phyloP scores from a whole-genome alignment of 441 rosid species.

The Arabidopsis hybrid region DNA sequence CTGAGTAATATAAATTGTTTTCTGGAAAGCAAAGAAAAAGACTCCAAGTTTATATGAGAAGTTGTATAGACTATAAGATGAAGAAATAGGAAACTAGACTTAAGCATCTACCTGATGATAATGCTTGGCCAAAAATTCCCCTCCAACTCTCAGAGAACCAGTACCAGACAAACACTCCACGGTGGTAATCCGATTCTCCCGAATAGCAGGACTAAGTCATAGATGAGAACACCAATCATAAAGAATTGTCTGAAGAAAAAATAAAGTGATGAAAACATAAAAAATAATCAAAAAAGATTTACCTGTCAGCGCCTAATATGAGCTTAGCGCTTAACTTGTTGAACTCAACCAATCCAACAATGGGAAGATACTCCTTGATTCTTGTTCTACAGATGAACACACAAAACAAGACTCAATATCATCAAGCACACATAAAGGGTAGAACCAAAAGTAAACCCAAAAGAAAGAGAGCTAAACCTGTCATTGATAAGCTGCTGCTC shows the following conservation, averaged over 20 bases:
- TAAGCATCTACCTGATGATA: constrained; percentile 67
- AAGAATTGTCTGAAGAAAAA: not conserved
- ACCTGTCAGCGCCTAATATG: constrained; percentile 89
- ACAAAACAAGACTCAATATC: constrained; percentile 27
- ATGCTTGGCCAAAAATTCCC: constrained; percentile 91
- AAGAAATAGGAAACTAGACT: not conserved
- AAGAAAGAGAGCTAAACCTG: constrained; percentile 47
- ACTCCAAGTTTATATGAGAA: not conserved
- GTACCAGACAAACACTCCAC: constrained; percentile 99
- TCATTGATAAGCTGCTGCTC: constrained; percentile 90
- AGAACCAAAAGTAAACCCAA: constrained; percentile 5
- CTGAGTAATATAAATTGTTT: constrained; percentile 80
- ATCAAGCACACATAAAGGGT: not conserved
- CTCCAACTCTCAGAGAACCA: constrained; percentile 98
- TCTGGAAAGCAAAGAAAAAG: constrained; percentile 55
- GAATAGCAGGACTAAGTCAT: constrained; percentile 74
- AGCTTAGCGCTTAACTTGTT: constrained; percentile 97
- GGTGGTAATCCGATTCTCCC: constrained; percentile 81
- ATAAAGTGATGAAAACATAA: constrained; percentile 11
- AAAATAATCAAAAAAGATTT: not conserved
- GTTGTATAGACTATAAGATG: not conserved
- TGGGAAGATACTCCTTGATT: constrained; percentile 95
- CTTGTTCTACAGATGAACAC: constrained; percentile 58
- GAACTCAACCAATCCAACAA: constrained; percentile 90
- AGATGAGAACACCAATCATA: constrained; percentile 18